Base-by-base conservation (phyloP, 768 basidiomycete genomes). In the Coprinellus aureogranulatus region DNA sequence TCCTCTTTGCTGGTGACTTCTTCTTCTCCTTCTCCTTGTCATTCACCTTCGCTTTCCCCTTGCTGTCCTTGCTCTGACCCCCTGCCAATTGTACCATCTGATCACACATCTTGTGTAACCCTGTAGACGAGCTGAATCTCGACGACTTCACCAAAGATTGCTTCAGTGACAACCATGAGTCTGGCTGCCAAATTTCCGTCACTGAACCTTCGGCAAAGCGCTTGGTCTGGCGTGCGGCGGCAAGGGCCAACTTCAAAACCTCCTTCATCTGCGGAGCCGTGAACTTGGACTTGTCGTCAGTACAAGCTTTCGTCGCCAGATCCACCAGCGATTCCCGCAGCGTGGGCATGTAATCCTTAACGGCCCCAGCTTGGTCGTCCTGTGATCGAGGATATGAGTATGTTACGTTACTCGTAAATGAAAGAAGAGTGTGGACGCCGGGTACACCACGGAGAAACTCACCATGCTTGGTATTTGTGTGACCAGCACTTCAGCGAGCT, bases 231-330 rank as follows among this genome's bases (percentile, higher is more conserved):
- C 91, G 85, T n/a, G 86, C 75, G 49, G 83, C 82, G 20, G 79
- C 65, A 26, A 91, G 72, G 0, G 77, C 86, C 52, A 90, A 71
- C 70, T 91, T 94, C 56, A 93, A 69, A 20, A 93, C 68, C n/a
- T 90, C 88, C 71, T 92, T 96, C 65, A 89, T 65, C 60, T 92
- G 89, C 1, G 82, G 68, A 1, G 87, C 77, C 16, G 82, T 85
- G 42, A 87, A 68, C 10, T 74, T 64, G 40, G 66, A 61, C 25
- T 76, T 72, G 26, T 81, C 77, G 4, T 81, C 77, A 4, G 77
- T 73, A 61, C 84, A 82, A 5, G 86, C 81, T 14, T 71, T 69
- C 1, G 75, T 71, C 28, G 85, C 69, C 46, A 81, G 66, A 20
- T 76, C 75, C 30, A 84, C 73, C 50, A 92, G 66, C 3, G 72